A percentile compares a stretch with the other conserved stretches of the same genome.
These are phyloP conservation scores for Mucuna pruriens DNA, from an alignment of 306 rosid genomes.

Conservation along the genomic window DNA sequence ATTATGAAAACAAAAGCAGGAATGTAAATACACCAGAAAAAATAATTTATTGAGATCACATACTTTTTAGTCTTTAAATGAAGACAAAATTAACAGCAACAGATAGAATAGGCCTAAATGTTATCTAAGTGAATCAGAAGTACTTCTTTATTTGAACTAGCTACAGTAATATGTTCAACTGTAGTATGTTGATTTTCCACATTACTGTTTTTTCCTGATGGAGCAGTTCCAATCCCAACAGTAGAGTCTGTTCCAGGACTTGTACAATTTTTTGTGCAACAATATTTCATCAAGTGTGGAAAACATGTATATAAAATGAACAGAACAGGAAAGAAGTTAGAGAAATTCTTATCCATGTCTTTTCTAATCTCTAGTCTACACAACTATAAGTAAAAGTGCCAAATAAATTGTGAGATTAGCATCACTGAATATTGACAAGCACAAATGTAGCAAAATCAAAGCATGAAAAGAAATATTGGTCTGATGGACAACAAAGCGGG, in stretches of 20 bases:
- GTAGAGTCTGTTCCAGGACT: slow-evolving; percentile 5
- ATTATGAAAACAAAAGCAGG: slow-evolving; percentile 46
- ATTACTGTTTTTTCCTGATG: not conserved
- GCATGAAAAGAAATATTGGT: not conserved
- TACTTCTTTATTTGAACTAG: not conserved
- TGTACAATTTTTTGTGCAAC: not conserved
- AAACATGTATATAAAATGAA: not conserved
- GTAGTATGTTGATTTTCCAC: not conserved
- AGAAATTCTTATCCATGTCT: slow-evolving; percentile 15
- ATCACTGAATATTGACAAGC: not conserved
- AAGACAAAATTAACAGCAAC: slow-evolving; percentile 7
- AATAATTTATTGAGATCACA: slow-evolving; percentile 17
- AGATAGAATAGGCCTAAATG: not conserved
- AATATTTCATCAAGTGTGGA: slow-evolving; percentile 9
- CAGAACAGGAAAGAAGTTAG: not conserved
- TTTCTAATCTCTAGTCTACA: slow-evolving; percentile 18
- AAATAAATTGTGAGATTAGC: slow-evolving; percentile 4
- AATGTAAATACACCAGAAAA: slow-evolving; percentile 39
- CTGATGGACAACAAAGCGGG: not conserved
- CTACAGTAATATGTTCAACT: not conserved
- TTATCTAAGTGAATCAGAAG: not conserved
- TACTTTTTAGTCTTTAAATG: slow-evolving; percentile 16
- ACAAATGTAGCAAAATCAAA: not conserved
- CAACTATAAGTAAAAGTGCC: not conserved
- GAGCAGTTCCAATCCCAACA: not conserved